Base-by-base conservation (phyloP, 2,329 filamentous ascomycete species). In the Aspergillus quadrilineatus region DNA sequence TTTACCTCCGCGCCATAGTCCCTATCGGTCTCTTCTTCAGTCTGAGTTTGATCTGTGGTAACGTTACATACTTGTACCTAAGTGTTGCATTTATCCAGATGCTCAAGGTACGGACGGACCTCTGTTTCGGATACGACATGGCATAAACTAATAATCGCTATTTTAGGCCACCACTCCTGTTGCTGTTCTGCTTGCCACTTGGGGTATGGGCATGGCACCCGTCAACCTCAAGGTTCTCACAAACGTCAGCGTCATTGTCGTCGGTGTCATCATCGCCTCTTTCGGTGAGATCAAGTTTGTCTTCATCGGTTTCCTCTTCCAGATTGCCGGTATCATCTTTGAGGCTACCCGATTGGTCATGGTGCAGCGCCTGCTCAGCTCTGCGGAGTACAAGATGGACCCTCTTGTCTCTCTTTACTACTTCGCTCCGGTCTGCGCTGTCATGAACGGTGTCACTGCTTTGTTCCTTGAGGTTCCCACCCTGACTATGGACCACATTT, bases 61-160 rank as follows among this genome's bases (percentile, higher is more conserved):
- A 97, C 79, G 79, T 96, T 77, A 92, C 93, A 66, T 97, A 97
- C 73, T 84, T 97, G 53, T 96, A 96, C 77, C 85, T 97, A 57
- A 93, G 89, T 65, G 93, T 97, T 58, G 89, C 92, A 59, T 97
- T 97, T 76, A 97, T 97, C 69, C 93, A 97, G 82, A 97, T 97
- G 93, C 87, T 97, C 75, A 97, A 97, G 89, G 89, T 91, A 30
- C 49, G 63, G 63, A 32, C 3, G 22, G 32, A 66, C 75, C 76
- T 22, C n/a, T 22, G 45, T n/a, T 10, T 37, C 4, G 29, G 7
- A 30, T 41, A 1, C 4, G 26, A 15, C 15, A 9, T 34, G 28
- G 46, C 22, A 28, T 17, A 28, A 28, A 28, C 46, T 57, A 44
- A 58, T 65, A 26, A 65, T 28, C n/a, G 15, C 12, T 4, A 17